phyloP scores from a whole-genome alignment of 1,284 basidiomycete genomes.

The Rhodotorula sp. region DNA sequence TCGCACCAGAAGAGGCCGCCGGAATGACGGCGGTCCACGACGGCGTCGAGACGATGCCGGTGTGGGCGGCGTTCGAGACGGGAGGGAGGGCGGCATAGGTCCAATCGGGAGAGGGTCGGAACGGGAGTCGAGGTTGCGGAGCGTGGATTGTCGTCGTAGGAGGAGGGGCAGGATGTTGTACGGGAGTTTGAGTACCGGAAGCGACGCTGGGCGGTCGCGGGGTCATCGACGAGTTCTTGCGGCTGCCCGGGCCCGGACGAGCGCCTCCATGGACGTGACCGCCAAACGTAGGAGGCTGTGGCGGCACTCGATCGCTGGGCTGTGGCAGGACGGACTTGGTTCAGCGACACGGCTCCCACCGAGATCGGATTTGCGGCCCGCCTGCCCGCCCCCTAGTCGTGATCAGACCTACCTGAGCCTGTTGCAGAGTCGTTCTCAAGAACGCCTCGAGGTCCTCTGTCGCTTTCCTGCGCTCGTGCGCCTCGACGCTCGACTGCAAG shows the following conservation, averaged over 20 bases:
- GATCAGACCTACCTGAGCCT: conserved; percentile 12
- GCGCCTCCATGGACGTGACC: neutral
- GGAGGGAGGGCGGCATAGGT: conserved; percentile 8
- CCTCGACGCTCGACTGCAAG: conserved; percentile 13
- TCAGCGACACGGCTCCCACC: neutral
- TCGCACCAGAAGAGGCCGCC: neutral
- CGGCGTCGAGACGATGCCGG: conserved; percentile 31
- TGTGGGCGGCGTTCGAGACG: conserved; percentile 6
- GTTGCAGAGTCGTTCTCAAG: conserved; percentile 25
- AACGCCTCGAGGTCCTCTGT: conserved; percentile 31
- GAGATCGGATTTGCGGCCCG: no score
- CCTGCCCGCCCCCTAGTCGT: no score
- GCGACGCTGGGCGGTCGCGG: conserved; percentile 2
- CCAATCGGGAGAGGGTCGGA: conserved; percentile 24
- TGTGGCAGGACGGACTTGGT: neutral
- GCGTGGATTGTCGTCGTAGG: conserved; percentile 1
- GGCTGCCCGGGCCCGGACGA: neutral
- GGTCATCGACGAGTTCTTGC: neutral
- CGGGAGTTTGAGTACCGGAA: neutral
- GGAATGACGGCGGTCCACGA: conserved; percentile 29
- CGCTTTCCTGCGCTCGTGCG: conserved; percentile 17
- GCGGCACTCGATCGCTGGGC: conserved; percentile 4
- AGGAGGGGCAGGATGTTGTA: conserved; percentile 1
- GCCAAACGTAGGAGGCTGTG: conserved; percentile 11
- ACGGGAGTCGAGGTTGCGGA: conserved; percentile 16